Conservation (phyloP, 257 asterid genomes). For the Buddleja alternifolia region DNA sequence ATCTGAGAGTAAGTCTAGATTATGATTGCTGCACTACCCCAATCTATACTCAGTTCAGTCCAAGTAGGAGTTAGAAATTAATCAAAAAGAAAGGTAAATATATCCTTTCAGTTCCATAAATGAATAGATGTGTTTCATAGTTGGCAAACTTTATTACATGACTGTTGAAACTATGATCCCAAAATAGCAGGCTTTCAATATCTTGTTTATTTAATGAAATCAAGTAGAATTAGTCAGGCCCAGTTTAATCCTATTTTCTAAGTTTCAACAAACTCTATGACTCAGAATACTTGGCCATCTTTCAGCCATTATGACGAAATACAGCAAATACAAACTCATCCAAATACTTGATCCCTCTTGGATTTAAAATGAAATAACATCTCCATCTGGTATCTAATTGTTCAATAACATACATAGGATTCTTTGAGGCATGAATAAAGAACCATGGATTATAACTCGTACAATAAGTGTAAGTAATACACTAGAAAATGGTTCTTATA, state of each 20-base stretch:
- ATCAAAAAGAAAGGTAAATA: neutral
- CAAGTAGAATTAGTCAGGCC: no score
- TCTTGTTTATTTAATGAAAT: no score
- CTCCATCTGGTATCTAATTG: neutral
- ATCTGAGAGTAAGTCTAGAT: conserved; percentile 12
- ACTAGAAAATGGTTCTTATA: neutral
- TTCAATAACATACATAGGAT: neutral
- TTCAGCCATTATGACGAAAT: neutral
- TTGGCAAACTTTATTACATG: neutral
- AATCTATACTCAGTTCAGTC: conserved; percentile 13
- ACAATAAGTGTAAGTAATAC: neutral
- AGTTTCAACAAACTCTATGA: neutral
- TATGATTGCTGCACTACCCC: neutral
- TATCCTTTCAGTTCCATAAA: neutral
- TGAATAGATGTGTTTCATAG: neutral
- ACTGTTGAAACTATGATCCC: neutral
- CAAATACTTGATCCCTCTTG: neutral
- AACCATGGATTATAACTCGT: neutral
- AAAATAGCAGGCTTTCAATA: neutral
- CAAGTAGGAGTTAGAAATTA: neutral
- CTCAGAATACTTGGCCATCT: neutral
- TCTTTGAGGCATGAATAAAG: neutral
- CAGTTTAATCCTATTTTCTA: neutral
- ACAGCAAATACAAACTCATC: neutral
- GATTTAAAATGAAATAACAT: neutral